These are phyloP conservation scores for Diplodia intermedia DNA, from an alignment of 2,329 filamentous ascomycete species.

Conservation along the genomic window DNA sequence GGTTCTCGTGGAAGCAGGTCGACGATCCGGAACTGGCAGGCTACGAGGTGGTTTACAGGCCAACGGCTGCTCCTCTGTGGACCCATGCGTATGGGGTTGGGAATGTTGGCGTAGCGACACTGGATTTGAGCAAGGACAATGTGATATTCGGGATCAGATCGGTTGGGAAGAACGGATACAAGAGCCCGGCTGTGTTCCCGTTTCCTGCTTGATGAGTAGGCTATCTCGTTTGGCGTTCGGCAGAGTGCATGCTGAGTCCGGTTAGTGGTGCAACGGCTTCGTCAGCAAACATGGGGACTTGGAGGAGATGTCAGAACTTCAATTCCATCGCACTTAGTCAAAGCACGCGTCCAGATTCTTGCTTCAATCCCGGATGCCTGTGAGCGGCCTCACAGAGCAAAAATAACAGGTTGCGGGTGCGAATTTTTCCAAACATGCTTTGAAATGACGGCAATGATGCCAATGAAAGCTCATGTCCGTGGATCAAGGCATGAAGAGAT, in stretches of 20 bases:
- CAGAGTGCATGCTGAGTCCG: background rate
- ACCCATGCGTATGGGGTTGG: constrained; percentile 59
- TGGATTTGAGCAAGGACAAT: constrained; percentile 64
- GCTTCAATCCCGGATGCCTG: no score
- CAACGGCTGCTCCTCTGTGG: constrained; percentile 60
- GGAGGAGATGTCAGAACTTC: no score
- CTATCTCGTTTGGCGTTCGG: background rate
- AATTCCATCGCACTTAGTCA: no score
- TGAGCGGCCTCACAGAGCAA: no score
- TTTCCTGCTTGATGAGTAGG: constrained; percentile 41
- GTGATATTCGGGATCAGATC: constrained; percentile 64
- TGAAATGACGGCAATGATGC: background rate
- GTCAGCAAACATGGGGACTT: no score
- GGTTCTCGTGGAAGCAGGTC: constrained; percentile 56
- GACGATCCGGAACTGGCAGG: constrained; percentile 51
- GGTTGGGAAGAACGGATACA: constrained; percentile 59
- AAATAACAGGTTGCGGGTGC: background rate
- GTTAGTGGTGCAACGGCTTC: no score
- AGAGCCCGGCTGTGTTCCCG: constrained; percentile 57
- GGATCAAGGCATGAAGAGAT: background rate
- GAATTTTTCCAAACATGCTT: background rate
- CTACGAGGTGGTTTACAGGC: constrained; percentile 65
- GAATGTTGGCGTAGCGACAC: constrained; percentile 52
- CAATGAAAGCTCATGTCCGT: background rate
- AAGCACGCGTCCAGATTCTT: no score